Conservation (phyloP, 2,329 filamentous ascomycete species). For the Talaromyces sp. region DNA sequence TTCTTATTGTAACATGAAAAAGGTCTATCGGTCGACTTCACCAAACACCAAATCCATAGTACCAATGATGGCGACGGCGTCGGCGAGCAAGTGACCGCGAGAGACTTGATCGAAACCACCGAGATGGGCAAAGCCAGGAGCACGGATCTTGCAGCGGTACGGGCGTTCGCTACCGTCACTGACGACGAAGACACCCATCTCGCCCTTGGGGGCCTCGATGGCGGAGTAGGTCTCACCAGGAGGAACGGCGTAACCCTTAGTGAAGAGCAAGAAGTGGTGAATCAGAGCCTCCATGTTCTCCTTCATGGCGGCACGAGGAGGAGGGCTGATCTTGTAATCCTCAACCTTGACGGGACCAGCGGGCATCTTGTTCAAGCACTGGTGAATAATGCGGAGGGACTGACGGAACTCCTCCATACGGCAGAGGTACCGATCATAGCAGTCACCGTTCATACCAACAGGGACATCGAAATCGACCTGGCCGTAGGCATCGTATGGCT, state of each 20-base stretch:
- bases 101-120: constrained; percentile 90
- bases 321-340: constrained; percentile 97
- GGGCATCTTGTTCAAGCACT: constrained; percentile 99
- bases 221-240: constrained; percentile 97
- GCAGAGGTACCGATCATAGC: constrained; percentile 98
- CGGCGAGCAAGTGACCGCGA: constrained; percentile 88
- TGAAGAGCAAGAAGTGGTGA: constrained; percentile 98
- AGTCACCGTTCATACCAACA: constrained; percentile 94
- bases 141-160: constrained; percentile 95
- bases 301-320: constrained; percentile 97
- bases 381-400: constrained; percentile 95
- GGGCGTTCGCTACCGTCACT: constrained; percentile 94
- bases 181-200: constrained; percentile 97
- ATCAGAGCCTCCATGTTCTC: constrained; percentile 99
- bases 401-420: constrained; percentile 99
- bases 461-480: constrained; percentile 98
- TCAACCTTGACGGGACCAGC: constrained; percentile 90
- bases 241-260: constrained; percentile 95
- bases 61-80: constrained; percentile 90
- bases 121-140: constrained; percentile 93
- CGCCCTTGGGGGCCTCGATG: constrained; percentile 99
- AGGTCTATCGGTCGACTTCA: constrained; percentile 54
- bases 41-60: constrained; percentile 89
- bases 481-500: constrained; percentile 97
- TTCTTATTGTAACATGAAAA: constrained; percentile 14